These are phyloP conservation scores for Metschnikowia baotianmanensis DNA, from an alignment of 805 yeast genomes.

Conservation along the genomic window DNA sequence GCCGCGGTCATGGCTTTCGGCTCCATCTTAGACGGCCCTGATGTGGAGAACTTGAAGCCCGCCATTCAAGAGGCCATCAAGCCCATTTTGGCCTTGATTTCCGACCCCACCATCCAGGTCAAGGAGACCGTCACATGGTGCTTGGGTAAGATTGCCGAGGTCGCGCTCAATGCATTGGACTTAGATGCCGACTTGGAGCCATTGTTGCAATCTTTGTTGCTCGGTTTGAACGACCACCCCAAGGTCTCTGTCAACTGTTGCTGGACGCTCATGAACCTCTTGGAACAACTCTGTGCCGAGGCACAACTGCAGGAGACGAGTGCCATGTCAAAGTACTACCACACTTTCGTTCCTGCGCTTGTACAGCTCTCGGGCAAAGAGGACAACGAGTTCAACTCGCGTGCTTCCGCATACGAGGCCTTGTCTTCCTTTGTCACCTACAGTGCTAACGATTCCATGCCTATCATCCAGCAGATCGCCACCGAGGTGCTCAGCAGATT, in stretches of 20 bases:
- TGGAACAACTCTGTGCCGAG: conserved; percentile 71
- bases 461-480: conserved; percentile 69
- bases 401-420: conserved; percentile 98
- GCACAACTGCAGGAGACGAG: conserved; percentile 51
- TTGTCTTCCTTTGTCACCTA: conserved; percentile 76
- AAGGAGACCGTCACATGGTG: conserved; percentile 99
- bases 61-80: conserved; percentile 80
- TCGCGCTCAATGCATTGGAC: conserved; percentile 74
- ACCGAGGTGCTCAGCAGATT: conserved; percentile 70
- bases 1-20: conserved; percentile 99
- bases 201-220: conserved; percentile 67
- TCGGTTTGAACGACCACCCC: conserved; percentile 88
- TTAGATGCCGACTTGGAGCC: conserved; percentile 61
- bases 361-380: conserved; percentile 63
- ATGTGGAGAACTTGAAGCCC: conserved; percentile 59
- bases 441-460: conserved; percentile 68
- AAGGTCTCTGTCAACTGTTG: conserved; percentile 96
- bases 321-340: conserved; percentile 72
- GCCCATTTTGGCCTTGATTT: conserved; percentile 72
- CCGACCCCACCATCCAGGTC: conserved; percentile 77
- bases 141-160: conserved; percentile 91
- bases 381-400: conserved; percentile 82
- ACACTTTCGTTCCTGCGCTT: conserved; percentile 64
- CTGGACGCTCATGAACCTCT: conserved; percentile 91
- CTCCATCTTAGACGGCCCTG: conserved; percentile 93